Base-by-base conservation (phyloP, 179 eudicot genomes). In the Pouteria campechiana region DNA sequence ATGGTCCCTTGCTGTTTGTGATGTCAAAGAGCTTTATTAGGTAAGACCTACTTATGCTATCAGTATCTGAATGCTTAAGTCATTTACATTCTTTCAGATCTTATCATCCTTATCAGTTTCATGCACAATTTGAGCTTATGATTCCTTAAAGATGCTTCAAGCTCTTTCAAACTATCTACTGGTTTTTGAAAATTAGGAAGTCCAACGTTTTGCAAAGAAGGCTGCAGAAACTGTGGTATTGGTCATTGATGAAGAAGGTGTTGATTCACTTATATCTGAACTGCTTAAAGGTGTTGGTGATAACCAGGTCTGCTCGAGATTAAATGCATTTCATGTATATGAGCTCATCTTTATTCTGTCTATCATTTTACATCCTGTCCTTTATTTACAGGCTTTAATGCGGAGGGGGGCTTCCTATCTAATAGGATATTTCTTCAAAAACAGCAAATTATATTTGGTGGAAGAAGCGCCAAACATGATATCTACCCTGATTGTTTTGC, bases 401-500 rank as follows among this genome's bases (percentile, higher is more conserved):
- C 76, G 96, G 55, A 63, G 71, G 60, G 82, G 76, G 67, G 63
- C 96, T 38, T 65, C 92, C 21, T 86, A 90, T 61, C 76, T 90
- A 25, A 70, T 90, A 32, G 98, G 98, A 7, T 80, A 76, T 72
- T 69, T 90, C 52, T 90, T 86, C 74, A 74, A 82, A 63, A 73
- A 74, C 52, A 90, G 96, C 89, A 79, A 79, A 62, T 73, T 86
- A 22, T 86, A 79, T 67, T 59, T 86, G 73, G 94, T 60, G 48
- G 98, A 90, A 59, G 98, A 90, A 73, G 96, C 92, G 36, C 90
- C 98, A 39, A 71, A 73, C 47, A 61, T 90, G 79, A 86, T 90
- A 53, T 70, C 96, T 17, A 77, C 84, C 66, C 64, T 90, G 61
- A 80, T 90, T 37, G 55, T 90, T 51, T 54, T 90, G 75, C 96